phyloP scores from a whole-genome alignment of 495 filamentous ascomycete genomes.

The Terfezia claveryi region DNA sequence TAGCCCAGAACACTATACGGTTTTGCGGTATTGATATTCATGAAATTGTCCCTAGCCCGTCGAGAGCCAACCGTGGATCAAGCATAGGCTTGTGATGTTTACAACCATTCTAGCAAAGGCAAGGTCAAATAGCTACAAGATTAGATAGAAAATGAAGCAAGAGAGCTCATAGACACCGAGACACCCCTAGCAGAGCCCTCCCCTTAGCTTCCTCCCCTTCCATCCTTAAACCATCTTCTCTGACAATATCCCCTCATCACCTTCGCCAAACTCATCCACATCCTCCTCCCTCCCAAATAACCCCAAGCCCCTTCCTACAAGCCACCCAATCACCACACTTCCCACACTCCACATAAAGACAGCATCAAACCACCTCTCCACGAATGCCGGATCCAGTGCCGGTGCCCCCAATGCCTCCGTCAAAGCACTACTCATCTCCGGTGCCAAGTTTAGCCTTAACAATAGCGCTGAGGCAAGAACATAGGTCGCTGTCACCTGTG shows the following conservation, averaged over 20 bases:
- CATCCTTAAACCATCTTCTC: not conserved
- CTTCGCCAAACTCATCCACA: conserved; percentile 35
- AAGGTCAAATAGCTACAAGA: too few relatives aligned
- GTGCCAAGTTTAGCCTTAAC: conserved; percentile 48
- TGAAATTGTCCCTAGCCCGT: too few relatives aligned
- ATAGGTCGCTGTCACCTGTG: conserved; percentile 57
- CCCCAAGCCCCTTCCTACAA: conserved; percentile 39
- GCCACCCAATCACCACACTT: conserved; percentile 41
- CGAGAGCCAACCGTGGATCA: too few relatives aligned
- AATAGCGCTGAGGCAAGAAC: conserved; percentile 55
- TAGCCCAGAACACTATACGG: too few relatives aligned
- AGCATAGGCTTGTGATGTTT: too few relatives aligned
- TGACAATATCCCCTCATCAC: conserved; percentile 41
- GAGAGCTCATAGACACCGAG: too few relatives aligned
- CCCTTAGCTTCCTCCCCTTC: not conserved
- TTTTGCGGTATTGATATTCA: too few relatives aligned
- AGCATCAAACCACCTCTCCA: conserved; percentile 72
- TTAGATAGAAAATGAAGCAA: too few relatives aligned
- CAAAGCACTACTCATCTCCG: conserved; percentile 46
- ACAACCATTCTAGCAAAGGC: too few relatives aligned
- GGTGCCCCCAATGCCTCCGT: conserved; percentile 45
- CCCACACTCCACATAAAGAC: conserved; percentile 48
- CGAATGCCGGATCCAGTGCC: conserved; percentile 38
- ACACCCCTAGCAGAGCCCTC: too few relatives aligned
- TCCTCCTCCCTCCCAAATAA: conserved; percentile 30